phyloP scores from a whole-genome alignment of 441 rosid species.

The Adansonia grandidieri region DNA sequence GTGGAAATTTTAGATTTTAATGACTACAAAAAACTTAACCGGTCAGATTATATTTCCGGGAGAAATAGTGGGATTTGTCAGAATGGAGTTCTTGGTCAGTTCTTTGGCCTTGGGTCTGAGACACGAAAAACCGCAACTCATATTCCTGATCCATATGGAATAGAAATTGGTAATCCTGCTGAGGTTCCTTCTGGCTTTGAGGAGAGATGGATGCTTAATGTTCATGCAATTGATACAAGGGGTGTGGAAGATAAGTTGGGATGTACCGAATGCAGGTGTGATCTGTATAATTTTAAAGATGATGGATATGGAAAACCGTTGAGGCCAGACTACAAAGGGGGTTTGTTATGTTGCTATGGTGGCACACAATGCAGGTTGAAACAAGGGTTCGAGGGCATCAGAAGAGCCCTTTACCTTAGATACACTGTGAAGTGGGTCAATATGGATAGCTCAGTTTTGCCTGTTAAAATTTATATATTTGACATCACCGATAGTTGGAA shows the following conservation, averaged over 20 bases:
- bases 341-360: constrained; percentile 71
- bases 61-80: constrained; percentile 76
- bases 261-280: constrained; percentile 81
- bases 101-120: constrained; percentile 84
- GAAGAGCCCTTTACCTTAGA: constrained; percentile 58
- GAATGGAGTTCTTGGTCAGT: constrained; percentile 43
- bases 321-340: constrained; percentile 68
- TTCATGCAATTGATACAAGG: constrained; percentile 89
- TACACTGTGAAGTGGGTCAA: constrained; percentile 81
- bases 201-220: constrained; percentile 78
- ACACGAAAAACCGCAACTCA: constrained; percentile 66
- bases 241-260: constrained; percentile 75
- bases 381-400: constrained; percentile 56
- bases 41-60: constrained; percentile 35
- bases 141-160: constrained; percentile 83
- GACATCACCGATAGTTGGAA: constrained; percentile 81
- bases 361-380: constrained; percentile 62
- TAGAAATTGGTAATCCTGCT: constrained; percentile 73
- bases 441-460: constrained; percentile 62
- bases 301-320: constrained; percentile 57
- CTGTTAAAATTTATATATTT: constrained; percentile 67
- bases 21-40: constrained; percentile 18
- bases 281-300: constrained; percentile 69
- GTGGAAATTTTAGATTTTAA: neutral
- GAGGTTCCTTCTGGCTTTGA: constrained; percentile 70